A percentile compares a stretch with the other conserved stretches of the same genome.
Evolutionary conservation across 495 filamentous ascomycete genomes (phyloP).

Genomic region (Lophiotrema nucula): DNA sequence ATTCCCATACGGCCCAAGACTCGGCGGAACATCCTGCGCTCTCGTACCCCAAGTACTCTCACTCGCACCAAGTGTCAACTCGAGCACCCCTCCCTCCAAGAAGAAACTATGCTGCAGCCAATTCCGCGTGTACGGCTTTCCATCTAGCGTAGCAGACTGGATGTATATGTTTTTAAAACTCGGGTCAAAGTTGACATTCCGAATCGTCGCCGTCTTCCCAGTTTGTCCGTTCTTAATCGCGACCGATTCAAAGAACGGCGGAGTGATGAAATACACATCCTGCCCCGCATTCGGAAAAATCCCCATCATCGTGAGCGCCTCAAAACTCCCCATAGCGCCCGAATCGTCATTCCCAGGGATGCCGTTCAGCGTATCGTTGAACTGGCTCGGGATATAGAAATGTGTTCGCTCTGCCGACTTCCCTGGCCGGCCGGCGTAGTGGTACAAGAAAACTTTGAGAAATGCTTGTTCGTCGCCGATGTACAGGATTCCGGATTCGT

Average conservation of each 20-base stretch:
- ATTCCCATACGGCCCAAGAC: constrained; percentile 35
- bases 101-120: constrained; percentile 79
- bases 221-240: constrained; percentile 62
- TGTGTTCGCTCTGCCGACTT: constrained; percentile 61
- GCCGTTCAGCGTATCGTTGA: constrained; percentile 60
- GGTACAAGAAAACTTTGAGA: constrained; percentile 67
- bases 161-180: constrained; percentile 59
- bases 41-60: constrained; percentile 71
- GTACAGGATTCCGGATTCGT: constrained; percentile 64
- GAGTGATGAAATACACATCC: constrained; percentile 69
- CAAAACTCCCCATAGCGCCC: constrained; percentile 71
- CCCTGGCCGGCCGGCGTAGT: constrained; percentile 67
- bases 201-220: constrained; percentile 59
- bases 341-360: constrained; percentile 73
- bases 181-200: constrained; percentile 64
- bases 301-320: constrained; percentile 71
- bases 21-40: constrained; percentile 65
- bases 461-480: constrained; percentile 74
- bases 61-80: constrained; percentile 61
- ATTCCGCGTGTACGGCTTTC: constrained; percentile 61
- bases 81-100: constrained; percentile 64
- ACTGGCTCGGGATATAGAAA: constrained; percentile 66
- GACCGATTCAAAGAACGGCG: constrained; percentile 58
- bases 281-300: constrained; percentile 75
- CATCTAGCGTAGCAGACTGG: constrained; percentile 67